These are phyloP conservation scores for Spathaspora sp. DNA, from an alignment of 805 yeast species.

Conservation along the genomic window DNA sequence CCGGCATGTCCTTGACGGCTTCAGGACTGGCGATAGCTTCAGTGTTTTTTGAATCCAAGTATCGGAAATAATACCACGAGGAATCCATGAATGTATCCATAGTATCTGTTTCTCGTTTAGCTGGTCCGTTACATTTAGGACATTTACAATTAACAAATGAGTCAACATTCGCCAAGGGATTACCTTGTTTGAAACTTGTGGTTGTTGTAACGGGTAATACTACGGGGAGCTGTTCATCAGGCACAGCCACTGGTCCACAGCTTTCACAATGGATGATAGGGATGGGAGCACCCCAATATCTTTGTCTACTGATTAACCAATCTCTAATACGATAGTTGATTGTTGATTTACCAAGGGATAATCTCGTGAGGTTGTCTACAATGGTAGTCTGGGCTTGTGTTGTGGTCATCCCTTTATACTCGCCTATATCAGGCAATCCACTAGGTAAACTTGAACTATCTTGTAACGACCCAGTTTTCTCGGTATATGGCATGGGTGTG, in stretches of 20 bases:
- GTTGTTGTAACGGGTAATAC: conserved; percentile 62
- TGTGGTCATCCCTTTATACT: conserved; percentile 46
- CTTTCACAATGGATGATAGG: conserved; percentile 84
- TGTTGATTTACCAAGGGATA: conserved; percentile 42
- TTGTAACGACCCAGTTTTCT: conserved; percentile 38
- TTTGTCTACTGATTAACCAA: conserved; percentile 91
- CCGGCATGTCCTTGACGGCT: conserved; percentile 57
- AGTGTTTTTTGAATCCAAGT: conserved; percentile 66
- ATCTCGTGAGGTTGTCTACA: conserved; percentile 33
- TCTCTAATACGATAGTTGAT: conserved; percentile 72
- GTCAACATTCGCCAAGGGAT: conserved; percentile 52
- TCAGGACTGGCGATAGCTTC: conserved; percentile 45
- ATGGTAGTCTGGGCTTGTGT: conserved; percentile 51
- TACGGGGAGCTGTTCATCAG: conserved; percentile 83
- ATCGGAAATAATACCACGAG: conserved; percentile 93
- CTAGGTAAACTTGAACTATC: conserved; percentile 21
- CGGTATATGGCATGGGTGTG: conserved; percentile 44
- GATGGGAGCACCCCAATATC: conserved; percentile 99
- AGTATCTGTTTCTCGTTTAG: conserved; percentile 87
- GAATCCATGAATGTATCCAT: conserved; percentile 99
- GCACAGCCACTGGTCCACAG: conserved; percentile 93
- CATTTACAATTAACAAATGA: conserved; percentile 73
- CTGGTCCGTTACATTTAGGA: conserved; percentile 67
- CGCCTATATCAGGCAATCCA: conserved; percentile 27
- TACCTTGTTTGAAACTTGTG: conserved; percentile 57